phyloP scores from a whole-genome alignment of 768 basidiomycete species.

The Boletus rex-veris region DNA sequence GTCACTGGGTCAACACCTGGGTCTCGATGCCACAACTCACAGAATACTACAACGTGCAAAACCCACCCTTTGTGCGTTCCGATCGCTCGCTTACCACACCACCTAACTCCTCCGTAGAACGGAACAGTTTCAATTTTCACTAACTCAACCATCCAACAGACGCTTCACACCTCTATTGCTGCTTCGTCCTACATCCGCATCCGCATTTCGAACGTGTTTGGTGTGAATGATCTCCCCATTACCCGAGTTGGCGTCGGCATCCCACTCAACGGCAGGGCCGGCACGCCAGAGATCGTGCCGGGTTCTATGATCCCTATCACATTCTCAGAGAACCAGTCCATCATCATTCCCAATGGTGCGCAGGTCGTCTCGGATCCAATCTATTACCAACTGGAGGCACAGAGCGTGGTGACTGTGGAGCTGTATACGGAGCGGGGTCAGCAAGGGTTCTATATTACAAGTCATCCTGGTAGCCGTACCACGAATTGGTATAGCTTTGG shows the following conservation, averaged over 20 bases:
- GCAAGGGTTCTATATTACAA: constrained; percentile 1
- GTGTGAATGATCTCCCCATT: background rate
- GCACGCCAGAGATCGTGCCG: background rate
- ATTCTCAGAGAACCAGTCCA: constrained; percentile 2
- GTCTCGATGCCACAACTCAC: constrained; percentile 6
- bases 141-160: constrained; percentile 2
- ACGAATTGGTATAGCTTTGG: constrained; percentile 3
- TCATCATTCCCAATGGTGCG: background rate
- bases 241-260: background rate
- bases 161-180: background rate
- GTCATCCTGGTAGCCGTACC: background rate
- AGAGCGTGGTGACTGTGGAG: constrained; percentile 1
- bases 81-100: background rate
- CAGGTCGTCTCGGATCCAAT: background rate
- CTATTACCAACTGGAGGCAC: background rate
- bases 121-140: background rate
- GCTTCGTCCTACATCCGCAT: constrained; percentile 1
- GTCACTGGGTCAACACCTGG: constrained; percentile 9
- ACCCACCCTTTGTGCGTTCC: constrained; percentile 3
- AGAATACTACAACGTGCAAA: constrained; percentile 1
- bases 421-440: constrained; percentile 1
- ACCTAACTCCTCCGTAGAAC: constrained; percentile 7
- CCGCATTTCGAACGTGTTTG: constrained; percentile 1
- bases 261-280: background rate
- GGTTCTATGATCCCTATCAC: background rate